Evolutionary conservation across 768 basidiomycete genomes (phyloP).

Genomic region (Podaxis mareebaensis): DNA sequence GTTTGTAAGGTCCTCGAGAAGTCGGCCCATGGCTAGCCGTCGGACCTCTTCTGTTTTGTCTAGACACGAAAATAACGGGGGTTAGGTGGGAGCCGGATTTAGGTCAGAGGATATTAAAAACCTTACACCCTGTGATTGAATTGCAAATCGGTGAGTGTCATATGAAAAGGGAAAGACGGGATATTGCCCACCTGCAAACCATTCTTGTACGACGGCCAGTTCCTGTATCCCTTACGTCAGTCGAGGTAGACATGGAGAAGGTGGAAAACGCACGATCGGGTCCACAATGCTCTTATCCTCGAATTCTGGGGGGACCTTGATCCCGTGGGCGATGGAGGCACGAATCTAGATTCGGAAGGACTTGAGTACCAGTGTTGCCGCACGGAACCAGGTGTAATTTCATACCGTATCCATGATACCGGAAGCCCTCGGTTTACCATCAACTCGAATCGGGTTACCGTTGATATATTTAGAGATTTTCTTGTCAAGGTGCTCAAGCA

Average conservation of each 20-base stretch:
- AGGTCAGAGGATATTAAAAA: conserved; percentile 7
- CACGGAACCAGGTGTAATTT: not conserved
- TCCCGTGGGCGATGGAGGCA: conserved; percentile 69
- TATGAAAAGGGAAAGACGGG: not conserved
- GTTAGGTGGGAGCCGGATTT: not conserved
- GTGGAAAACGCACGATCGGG: conserved; percentile 44
- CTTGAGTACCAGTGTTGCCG: not conserved
- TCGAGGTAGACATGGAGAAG: not conserved
- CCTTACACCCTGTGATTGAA: conserved; percentile 41
- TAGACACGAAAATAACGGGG: conserved; percentile 23
- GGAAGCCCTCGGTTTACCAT: conserved; percentile 73
- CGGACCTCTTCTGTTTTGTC: conserved; percentile 77
- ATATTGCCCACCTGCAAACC: conserved; percentile 60
- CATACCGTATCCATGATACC: conserved; percentile 52
- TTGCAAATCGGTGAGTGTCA: conserved; percentile 12
- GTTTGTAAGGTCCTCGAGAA: conserved; percentile 61
- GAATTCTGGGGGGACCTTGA: conserved; percentile 72
- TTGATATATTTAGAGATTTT: conserved; percentile 69
- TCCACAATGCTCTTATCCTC: conserved; percentile 60
- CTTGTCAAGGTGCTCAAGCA: conserved; percentile 59
- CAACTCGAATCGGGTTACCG: conserved; percentile 69
- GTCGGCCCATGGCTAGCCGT: conserved; percentile 73
- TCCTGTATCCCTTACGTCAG: conserved; percentile 42
- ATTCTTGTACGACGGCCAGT: conserved; percentile 72
- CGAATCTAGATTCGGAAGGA: conserved; percentile 43